phyloP scores from a whole-genome alignment of 2,329 filamentous ascomycete species.

The Diaporthe sp. region DNA sequence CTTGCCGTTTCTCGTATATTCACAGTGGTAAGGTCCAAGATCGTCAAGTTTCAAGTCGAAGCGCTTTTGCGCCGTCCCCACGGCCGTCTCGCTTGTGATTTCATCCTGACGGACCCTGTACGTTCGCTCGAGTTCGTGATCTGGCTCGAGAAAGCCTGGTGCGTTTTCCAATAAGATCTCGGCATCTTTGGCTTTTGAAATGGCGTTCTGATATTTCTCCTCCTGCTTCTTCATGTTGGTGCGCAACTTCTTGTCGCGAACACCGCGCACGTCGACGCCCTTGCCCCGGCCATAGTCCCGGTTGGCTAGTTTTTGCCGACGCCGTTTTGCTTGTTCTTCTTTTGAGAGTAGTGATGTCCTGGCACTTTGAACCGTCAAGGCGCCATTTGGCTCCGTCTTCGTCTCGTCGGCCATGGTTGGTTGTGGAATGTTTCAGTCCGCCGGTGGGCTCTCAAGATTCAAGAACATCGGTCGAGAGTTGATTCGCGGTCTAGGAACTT shows the following conservation, averaged over 20 bases:
- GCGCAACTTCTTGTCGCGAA: slow-evolving; percentile 92
- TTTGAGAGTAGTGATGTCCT: slow-evolving; percentile 67
- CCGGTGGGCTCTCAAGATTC: background rate
- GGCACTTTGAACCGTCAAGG: slow-evolving; percentile 62
- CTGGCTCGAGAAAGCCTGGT: slow-evolving; percentile 87
- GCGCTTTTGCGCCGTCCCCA: slow-evolving; percentile 91
- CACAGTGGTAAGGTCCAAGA: slow-evolving; percentile 88
- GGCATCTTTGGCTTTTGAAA: slow-evolving; percentile 90
- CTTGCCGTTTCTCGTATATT: slow-evolving; percentile 91
- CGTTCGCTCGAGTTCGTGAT: slow-evolving; percentile 89
- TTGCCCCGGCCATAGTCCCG: slow-evolving; percentile 88
- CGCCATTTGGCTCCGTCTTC: slow-evolving; percentile 64
- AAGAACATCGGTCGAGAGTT: background rate
- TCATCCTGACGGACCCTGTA: slow-evolving; percentile 94
- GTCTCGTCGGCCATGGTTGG: slow-evolving; percentile 52
- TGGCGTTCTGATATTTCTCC: slow-evolving; percentile 83
- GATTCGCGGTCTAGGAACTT: slow-evolving; percentile 30
- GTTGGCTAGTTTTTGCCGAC: slow-evolving; percentile 73
- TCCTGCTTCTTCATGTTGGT: slow-evolving; percentile 85
- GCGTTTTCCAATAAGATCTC: slow-evolving; percentile 94
- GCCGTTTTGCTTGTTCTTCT: slow-evolving; percentile 64
- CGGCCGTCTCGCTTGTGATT: slow-evolving; percentile 79
- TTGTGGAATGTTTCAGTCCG: background rate
- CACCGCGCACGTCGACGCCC: slow-evolving; percentile 77
- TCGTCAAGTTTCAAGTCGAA: slow-evolving; percentile 89